Conservation (phyloP, 495 filamentous ascomycete genomes). For the Penicillium canariense region DNA sequence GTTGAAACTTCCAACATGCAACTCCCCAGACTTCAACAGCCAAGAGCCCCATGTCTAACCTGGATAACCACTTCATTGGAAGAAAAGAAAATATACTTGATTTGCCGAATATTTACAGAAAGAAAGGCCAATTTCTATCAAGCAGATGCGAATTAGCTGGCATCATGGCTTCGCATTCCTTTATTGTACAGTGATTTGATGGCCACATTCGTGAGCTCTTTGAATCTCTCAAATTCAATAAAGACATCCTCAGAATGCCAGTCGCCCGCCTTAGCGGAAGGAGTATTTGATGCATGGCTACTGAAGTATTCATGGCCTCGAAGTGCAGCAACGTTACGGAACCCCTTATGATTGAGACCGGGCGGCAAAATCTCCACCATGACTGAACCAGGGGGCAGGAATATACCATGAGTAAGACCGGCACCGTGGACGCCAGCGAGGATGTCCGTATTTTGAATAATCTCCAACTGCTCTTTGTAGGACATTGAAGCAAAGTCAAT, state of each 20-base stretch:
- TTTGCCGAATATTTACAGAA: too few species aligned
- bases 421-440: background rate
- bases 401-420: constrained; percentile 7
- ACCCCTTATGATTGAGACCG: constrained; percentile 33
- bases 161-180: constrained; percentile 9
- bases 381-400: constrained; percentile 28
- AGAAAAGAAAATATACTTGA: too few species aligned
- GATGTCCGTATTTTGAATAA: background rate
- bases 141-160: background rate
- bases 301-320: background rate
- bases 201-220: constrained; percentile 17
- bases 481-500: constrained; percentile 37
- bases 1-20: too few species aligned
- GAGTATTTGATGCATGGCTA: background rate
- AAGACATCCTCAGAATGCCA: constrained; percentile 24
- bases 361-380: constrained; percentile 41
- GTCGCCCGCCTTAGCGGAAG: background rate
- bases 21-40: too few species aligned
- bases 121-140: background rate
- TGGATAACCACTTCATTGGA: too few species aligned
- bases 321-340: constrained; percentile 31
- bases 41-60: too few species aligned
- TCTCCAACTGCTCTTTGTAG: constrained; percentile 25
- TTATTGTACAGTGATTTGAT: constrained; percentile 24
- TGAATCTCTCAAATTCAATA: constrained; percentile 17